Evolutionary conservation across 257 asterid species (phyloP).

Genomic region (Craterostigma plantagineum): DNA sequence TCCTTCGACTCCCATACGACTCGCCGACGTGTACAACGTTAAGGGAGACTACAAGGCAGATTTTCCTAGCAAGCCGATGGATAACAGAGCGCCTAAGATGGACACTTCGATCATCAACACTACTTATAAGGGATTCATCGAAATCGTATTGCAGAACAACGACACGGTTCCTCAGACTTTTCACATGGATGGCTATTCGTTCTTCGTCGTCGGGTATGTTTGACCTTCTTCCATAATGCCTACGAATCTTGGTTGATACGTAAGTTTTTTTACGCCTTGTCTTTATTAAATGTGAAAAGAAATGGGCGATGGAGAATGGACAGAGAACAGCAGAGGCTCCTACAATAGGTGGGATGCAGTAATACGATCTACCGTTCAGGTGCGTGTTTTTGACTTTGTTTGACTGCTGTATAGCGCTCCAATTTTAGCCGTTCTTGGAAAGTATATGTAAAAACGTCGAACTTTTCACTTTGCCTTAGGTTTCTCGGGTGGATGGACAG

Average conservation of each 20-base stretch:
- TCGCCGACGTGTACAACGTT: constrained; percentile 57
- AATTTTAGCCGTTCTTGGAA: too few species aligned
- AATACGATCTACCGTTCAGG: constrained; percentile 87
- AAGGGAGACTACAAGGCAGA: constrained; percentile 79
- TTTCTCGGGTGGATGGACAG: constrained; percentile 89
- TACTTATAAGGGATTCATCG: constrained; percentile 84
- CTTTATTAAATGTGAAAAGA: too few species aligned
- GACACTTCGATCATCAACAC: constrained; percentile 64
- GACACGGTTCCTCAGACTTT: constrained; percentile 63
- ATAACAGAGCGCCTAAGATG: constrained; percentile 24
- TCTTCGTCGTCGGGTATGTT: constrained; percentile 58
- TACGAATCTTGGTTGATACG: too few species aligned
- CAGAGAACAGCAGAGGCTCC: constrained; percentile 53
- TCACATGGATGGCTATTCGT: constrained; percentile 87
- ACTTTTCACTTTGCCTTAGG: constrained; percentile 38
- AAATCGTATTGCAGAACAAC: constrained; percentile 69
- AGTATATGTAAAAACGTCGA: too few species aligned
- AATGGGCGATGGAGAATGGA: constrained; percentile 84
- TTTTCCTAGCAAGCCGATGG: constrained; percentile 49
- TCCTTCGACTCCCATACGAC: constrained; percentile 71
- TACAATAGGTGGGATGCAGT: constrained; percentile 94
- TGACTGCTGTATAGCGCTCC: too few species aligned
- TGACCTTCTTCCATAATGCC: too few species aligned
- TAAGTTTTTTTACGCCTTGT: too few species aligned
- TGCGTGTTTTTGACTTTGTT: constrained; percentile 2